phyloP scores from a whole-genome alignment of 2,329 filamentous ascomycete species.

The Drechslerella coelobrocha region DNA sequence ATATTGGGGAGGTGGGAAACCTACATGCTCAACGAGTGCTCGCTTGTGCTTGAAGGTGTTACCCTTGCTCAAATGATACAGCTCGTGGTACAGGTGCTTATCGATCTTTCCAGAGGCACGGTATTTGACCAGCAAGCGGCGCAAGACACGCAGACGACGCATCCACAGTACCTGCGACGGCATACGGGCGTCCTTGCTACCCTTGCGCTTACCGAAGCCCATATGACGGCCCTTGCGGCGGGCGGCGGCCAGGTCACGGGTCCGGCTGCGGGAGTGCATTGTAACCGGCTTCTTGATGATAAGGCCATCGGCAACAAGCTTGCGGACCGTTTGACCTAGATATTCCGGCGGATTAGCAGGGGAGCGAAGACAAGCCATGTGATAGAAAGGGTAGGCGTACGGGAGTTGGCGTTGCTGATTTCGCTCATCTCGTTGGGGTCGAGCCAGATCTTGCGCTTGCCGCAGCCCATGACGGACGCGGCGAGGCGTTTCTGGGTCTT shows the following conservation, averaged over 20 bases:
- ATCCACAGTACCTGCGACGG: slow-evolving; percentile 96
- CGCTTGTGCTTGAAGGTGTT: slow-evolving; percentile 99
- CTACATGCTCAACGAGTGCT: slow-evolving; percentile 99
- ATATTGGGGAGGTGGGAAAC: slow-evolving; percentile 60
- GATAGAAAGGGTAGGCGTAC: slow-evolving; percentile 57
- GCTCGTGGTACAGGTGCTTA: slow-evolving; percentile 99
- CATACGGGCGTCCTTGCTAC: slow-evolving; percentile 99
- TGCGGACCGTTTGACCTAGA: slow-evolving; percentile 88
- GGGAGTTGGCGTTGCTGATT: slow-evolving; percentile 99
- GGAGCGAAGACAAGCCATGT: neutral
- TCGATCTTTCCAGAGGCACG: slow-evolving; percentile 99
- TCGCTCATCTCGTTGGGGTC: slow-evolving; percentile 99
- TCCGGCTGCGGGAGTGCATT: slow-evolving; percentile 98
- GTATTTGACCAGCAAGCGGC: slow-evolving; percentile 99
- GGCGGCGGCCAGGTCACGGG: slow-evolving; percentile 91
- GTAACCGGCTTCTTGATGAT: slow-evolving; percentile 99
- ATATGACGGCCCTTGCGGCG: slow-evolving; percentile 96
- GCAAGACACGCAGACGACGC: slow-evolving; percentile 98
- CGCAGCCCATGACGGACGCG: slow-evolving; percentile 97
- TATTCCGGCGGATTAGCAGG: neutral
- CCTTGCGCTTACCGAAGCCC: slow-evolving; percentile 99
- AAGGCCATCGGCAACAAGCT: slow-evolving; percentile 99
- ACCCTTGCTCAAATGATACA: slow-evolving; percentile 99
- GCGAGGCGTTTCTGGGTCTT: slow-evolving; percentile 99
- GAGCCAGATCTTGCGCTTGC: slow-evolving; percentile 99